A percentile compares a stretch with the other conserved stretches of the same genome.
Conservation (phyloP, 2,329 filamentous ascomycete genomes). For the Thelonectria olida region DNA sequence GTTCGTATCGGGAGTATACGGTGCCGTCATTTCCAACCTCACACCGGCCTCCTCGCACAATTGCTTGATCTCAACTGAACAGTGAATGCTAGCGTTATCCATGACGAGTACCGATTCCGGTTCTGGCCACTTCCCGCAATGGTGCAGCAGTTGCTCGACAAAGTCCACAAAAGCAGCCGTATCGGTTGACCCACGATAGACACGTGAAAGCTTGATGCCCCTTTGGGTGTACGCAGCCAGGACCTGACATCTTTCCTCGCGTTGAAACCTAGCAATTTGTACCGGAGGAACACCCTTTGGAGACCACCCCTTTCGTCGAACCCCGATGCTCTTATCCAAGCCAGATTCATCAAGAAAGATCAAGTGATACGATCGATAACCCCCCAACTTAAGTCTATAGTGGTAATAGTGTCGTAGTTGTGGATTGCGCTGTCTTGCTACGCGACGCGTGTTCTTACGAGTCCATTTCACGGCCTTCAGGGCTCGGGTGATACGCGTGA, state of each 20-base stretch:
- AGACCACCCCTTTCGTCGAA: constrained; percentile 5
- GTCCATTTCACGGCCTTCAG: constrained; percentile 38
- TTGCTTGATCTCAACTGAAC: constrained; percentile 36
- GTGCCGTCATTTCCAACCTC: constrained; percentile 23
- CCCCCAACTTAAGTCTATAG: constrained; percentile 30
- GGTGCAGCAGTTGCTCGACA: constrained; percentile 43
- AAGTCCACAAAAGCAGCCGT: constrained; percentile 39
- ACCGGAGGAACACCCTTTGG: constrained; percentile 2
- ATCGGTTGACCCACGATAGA: constrained; percentile 39
- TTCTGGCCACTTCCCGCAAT: constrained; percentile 39
- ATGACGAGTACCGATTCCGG: constrained; percentile 45
- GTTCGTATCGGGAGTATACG: constrained; percentile 35
- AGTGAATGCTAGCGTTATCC: constrained; percentile 46
- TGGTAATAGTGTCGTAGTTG: constrained; percentile 47
- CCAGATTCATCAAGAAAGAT: constrained; percentile 15
- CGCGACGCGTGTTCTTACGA: constrained; percentile 42
- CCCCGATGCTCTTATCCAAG: constrained; percentile 3
- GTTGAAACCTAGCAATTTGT: constrained; percentile 7
- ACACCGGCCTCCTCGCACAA: constrained; percentile 36
- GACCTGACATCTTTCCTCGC: constrained; percentile 8
- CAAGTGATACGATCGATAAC: constrained; percentile 8
- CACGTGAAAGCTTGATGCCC: constrained; percentile 34
- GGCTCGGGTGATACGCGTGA: constrained; percentile 33
- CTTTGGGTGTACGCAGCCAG: constrained; percentile 22
- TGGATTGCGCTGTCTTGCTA: constrained; percentile 45